Percentiles rank a stretch among this genome's conserved stretches.
Evolutionary conservation across 345 rosid genomes (phyloP).

Genomic region (Populus deltoides): DNA sequence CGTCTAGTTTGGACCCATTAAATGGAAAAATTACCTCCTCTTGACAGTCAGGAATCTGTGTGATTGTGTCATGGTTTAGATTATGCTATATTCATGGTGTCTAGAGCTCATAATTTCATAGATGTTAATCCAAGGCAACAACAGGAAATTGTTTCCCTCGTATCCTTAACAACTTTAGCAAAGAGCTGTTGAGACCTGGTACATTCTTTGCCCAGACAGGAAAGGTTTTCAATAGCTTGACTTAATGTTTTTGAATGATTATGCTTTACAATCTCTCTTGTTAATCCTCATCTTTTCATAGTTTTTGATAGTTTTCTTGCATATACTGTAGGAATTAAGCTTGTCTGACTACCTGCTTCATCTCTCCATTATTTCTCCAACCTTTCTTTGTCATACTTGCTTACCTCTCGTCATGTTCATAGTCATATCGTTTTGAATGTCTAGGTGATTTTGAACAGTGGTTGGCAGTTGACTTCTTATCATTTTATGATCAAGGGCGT

Average conservation of each 20-base stretch:
- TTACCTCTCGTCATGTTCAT: not conserved
- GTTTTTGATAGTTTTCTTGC: no score
- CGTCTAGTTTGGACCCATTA: not conserved
- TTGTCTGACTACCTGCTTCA: not conserved
- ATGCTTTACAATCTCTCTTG: not conserved
- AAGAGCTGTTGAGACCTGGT: not conserved
- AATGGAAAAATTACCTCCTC: not conserved
- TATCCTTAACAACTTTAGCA: not conserved
- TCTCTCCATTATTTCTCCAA: not conserved
- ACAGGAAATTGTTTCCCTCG: not conserved
- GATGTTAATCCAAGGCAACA: not conserved
- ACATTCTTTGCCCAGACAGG: not conserved
- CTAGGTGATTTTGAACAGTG: not conserved
- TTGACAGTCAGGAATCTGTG: not conserved
- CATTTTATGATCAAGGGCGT: not conserved
- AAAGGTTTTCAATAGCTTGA: not conserved
- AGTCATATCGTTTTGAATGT: not conserved
- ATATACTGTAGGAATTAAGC: no score
- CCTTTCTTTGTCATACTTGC: not conserved
- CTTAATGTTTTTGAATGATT: not conserved
- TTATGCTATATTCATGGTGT: not conserved
- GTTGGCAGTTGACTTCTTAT: not conserved
- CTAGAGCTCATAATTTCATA: not conserved
- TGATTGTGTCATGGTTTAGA: not conserved
- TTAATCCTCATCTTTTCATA: not conserved